Base-by-base conservation (phyloP, 345 rosid species). In the Citrus reticulata region DNA sequence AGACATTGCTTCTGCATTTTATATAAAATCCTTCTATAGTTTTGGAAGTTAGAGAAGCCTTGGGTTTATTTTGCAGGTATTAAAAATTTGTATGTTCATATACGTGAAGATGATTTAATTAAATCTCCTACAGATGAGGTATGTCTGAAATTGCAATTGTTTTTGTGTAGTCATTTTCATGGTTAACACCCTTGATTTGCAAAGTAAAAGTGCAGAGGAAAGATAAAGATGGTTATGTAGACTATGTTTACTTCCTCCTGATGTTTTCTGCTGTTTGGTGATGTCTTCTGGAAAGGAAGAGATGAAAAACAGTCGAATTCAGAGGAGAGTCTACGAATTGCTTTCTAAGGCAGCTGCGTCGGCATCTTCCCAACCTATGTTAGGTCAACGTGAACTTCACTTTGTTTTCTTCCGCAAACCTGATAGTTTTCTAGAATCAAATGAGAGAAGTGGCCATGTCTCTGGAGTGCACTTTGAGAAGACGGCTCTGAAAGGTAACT, bases 331-430 rank as follows among this genome's bases (percentile, higher is more conserved):
- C 77, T 82, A 91, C 29, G 95, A 94, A 76, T 78, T 94, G 83
- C 89, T 94, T 74, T 89, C 92, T 30, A 94, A 89, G 85, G 94
- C 93, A 25, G 88, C 89, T 70, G 58, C 83, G 55, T 77, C 86
- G 6, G 80, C 78, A 77, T 77, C 84, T 76, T 81, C 89, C 62
- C 66, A 73, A 80, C 86, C 87, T 19, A 82, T 78, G 74, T 81
- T 89, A 46, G 90, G 85, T 83, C 93, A 87, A 80, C 87, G 86
- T 51, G 95, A 95, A 82, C 94, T 95, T 75, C 94, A 91, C 77
- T 93, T 95, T 86, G 85, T 91, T 84, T 95, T 95, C 90, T 93
- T 90, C 85, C 86, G 79, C 77, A 93, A 90, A 75, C 97, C 99
- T 83, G 88, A 87, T 66, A 81, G 72, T 74, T 93, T 95, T 85